Base-by-base conservation (phyloP, 2,329 filamentous ascomycete genomes). In the Calonectria pteridis region DNA sequence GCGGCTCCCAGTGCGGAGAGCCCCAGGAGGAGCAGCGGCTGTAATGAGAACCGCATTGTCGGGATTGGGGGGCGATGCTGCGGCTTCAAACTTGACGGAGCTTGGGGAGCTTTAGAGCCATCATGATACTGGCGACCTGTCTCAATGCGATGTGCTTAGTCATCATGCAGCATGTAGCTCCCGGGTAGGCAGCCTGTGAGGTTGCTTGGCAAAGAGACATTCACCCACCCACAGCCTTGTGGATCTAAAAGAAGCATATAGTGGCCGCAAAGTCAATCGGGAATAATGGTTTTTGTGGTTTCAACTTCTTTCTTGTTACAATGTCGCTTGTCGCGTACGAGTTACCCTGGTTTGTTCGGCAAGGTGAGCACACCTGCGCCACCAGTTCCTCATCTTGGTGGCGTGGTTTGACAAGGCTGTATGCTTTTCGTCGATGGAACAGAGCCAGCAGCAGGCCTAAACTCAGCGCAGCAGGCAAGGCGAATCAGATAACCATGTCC, bases 1-100 rank as follows among this genome's bases (percentile, higher is more conserved):
- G 95, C 94, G 9, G 79, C 79, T 66, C 91, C 87, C 62, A 86
- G 79, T 63, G 85, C 81, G 70, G 85, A 83, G 59, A 86, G 81
- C 77, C 82, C 85, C 77, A 86, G 79, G 35, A 87, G 80, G 50
- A 85, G 79, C 74, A 80, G 80, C 76, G 83, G 80, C 78, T 83
- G 81, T 68, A 85, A 66, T 77, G 82, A 78, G 76, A 81, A 82
- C 79, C 84, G 84, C 84, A 86, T 86, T 66, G 76, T 80, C 64
- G 59, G 75, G 58, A 23, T 73, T 62, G 71, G 59, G 29, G 33
- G 69, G 46, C 65, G 76, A 77, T 72, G 75, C 50, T 53, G 76
- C 76, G 76, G 76, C 78, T 80, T 80, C 77, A 77, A 77, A 66
- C 72, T 78, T 76, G 73, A 72, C 50, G 63, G 65, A 74, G 76